Evolutionary conservation across 129 eudicot genomes (phyloP).

Genomic region (Tagetes erecta): DNA sequence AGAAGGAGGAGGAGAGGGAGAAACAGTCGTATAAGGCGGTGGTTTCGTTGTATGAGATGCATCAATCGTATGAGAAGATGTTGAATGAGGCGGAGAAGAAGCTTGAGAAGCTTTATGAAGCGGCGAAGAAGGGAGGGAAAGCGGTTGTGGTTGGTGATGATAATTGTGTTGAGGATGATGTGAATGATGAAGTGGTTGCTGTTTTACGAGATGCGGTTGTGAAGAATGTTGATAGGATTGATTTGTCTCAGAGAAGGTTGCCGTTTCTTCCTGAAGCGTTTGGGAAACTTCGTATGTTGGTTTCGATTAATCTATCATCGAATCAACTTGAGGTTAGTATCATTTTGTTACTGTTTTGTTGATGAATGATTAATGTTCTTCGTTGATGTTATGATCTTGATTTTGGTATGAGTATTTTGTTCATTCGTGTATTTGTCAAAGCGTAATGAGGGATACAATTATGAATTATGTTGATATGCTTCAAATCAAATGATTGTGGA

Average conservation of each 20-base stretch:
- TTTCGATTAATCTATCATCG: constrained; percentile 57
- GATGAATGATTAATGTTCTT: constrained; percentile 9
- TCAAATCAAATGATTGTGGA: background rate
- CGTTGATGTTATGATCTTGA: constrained; percentile 16
- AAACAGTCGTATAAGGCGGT: constrained; percentile 52
- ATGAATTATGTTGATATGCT: background rate
- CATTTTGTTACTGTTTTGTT: background rate
- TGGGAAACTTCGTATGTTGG: constrained; percentile 54
- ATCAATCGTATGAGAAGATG: constrained; percentile 69
- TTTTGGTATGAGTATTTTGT: background rate
- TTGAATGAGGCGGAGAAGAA: constrained; percentile 69
- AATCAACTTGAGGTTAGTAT: constrained; percentile 73
- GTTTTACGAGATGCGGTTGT: constrained; percentile 54
- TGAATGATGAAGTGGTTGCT: constrained; percentile 62
- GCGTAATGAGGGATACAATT: background rate
- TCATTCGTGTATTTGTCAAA: background rate
- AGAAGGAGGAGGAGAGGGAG: constrained; percentile 49
- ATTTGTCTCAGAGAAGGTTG: constrained; percentile 57
- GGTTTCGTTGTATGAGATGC: constrained; percentile 72
- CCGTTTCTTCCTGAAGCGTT: constrained; percentile 72
- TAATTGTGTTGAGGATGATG: constrained; percentile 34
- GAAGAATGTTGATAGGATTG: constrained; percentile 46
- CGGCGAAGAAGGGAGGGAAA: constrained; percentile 51
- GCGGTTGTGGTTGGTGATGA: constrained; percentile 30
- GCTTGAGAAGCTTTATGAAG: constrained; percentile 78